A percentile compares a stretch with the other conserved stretches of the same genome.
These are phyloP conservation scores for Hypoxylon sp. DNA, from an alignment of 2,329 filamentous ascomycete species.

Conservation along the genomic window DNA sequence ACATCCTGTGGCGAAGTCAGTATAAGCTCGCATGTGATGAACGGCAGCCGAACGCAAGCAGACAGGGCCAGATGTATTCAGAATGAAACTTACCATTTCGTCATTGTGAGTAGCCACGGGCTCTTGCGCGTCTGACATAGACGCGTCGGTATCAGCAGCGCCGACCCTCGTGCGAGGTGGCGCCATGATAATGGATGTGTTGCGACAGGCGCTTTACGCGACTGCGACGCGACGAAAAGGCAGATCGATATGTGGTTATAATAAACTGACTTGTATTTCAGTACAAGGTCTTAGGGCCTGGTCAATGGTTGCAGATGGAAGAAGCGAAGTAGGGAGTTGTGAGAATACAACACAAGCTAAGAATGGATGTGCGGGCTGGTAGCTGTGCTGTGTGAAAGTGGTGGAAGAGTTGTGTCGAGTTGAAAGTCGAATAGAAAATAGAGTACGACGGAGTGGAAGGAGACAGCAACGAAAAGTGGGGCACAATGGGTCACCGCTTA, in stretches of 20 bases:
- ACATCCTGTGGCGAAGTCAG: constrained; percentile 60
- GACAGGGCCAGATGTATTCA: background rate
- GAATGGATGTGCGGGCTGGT: constrained; percentile 9
- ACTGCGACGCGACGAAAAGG: constrained; percentile 62
- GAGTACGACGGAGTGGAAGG: constrained; percentile 6
- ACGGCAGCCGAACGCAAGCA: background rate
- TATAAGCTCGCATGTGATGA: constrained; percentile 9
- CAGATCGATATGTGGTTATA: constrained; percentile 6
- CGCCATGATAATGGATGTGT: constrained; percentile 59
- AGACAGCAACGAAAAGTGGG: constrained; percentile 32
- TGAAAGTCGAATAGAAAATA: constrained; percentile 17
- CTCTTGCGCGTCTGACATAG: constrained; percentile 71
- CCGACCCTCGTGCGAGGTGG: constrained; percentile 65
- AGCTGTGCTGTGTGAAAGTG: constrained; percentile 16
- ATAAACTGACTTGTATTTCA: background rate
- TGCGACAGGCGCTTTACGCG: constrained; percentile 64
- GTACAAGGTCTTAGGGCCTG: background rate
- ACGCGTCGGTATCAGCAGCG: constrained; percentile 70
- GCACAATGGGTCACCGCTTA: background rate
- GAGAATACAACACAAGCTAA: background rate
- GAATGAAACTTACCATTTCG: constrained; percentile 61
- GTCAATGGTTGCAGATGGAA: background rate
- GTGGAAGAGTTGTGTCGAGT: constrained; percentile 21
- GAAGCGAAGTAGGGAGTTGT: background rate
- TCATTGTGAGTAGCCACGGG: constrained; percentile 55